These are phyloP conservation scores for Diaporthe sp. DNA, from an alignment of 2,329 filamentous ascomycete species.

Conservation along the genomic window DNA sequence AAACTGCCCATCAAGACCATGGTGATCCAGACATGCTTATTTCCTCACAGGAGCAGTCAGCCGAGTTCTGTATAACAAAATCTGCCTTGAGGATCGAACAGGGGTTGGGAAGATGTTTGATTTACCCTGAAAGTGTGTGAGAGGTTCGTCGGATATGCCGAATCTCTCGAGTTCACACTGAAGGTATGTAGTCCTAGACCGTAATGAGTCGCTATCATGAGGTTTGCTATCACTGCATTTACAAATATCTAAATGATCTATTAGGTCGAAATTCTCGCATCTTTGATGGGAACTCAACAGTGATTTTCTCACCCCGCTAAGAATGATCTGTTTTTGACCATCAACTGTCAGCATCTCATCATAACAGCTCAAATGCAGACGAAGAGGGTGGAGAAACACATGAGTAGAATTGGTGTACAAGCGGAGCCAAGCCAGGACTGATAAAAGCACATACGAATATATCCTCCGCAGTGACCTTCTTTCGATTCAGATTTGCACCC, in stretches of 20 bases:
- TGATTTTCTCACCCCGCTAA: background rate
- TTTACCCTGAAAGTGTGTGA: slow-evolving; percentile 17
- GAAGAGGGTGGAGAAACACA: background rate
- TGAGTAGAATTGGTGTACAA: background rate
- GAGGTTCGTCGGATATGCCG: slow-evolving; percentile 1
- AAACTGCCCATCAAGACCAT: slow-evolving; percentile 14
- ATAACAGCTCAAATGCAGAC: background rate
- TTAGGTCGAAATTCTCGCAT: background rate
- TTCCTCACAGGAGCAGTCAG: background rate
- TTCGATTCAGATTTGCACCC: background rate
- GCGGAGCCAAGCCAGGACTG: background rate
- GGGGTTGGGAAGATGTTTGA: background rate
- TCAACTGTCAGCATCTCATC: background rate
- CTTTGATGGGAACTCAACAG: background rate
- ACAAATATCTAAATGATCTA: background rate
- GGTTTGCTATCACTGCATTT: slow-evolving; percentile 16
- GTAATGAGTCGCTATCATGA: slow-evolving; percentile 17
- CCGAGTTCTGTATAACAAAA: background rate
- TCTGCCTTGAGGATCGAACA: background rate
- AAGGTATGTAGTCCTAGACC: slow-evolving; percentile 3
- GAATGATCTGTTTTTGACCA: background rate
- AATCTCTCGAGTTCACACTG: slow-evolving; percentile 10
- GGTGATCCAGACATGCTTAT: slow-evolving; percentile 10
- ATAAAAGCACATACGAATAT: background rate
- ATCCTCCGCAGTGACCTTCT: slow-evolving; percentile 11